These are phyloP conservation scores for Deakozyma indianensis DNA, from an alignment of 805 yeast genomes.

Conservation along the genomic window DNA sequence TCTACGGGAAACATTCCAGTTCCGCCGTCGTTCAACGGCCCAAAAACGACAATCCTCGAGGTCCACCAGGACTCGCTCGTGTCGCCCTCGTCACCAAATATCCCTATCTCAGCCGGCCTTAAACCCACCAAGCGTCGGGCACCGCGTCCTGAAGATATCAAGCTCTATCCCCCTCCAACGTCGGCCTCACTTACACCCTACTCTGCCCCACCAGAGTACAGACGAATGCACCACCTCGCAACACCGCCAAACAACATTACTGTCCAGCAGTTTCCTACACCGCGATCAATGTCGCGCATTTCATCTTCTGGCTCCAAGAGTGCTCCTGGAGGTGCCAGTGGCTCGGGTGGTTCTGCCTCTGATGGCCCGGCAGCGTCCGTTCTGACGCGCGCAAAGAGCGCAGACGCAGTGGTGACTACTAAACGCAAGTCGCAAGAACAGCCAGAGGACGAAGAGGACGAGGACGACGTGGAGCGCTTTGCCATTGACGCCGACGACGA, in stretches of 20 bases:
- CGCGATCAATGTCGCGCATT: neutral
- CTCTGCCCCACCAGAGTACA: neutral
- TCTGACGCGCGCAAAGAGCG: neutral
- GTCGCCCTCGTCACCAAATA: neutral
- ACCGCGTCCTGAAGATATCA: neutral
- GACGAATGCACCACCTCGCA: neutral
- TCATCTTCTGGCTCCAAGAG: neutral
- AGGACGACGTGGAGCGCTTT: neutral
- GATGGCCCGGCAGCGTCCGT: neutral
- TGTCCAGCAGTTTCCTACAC: neutral
- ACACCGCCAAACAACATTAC: neutral
- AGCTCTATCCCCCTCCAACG: neutral
- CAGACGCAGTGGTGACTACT: neutral
- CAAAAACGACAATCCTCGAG: neutral
- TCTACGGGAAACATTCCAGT: neutral
- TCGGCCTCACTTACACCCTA: neutral
- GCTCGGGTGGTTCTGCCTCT: neutral
- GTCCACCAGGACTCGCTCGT: slow-evolving; percentile 1
- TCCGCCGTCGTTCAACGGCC: neutral
- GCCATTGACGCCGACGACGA: slow-evolving; percentile 1
- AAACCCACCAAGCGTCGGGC: neutral
- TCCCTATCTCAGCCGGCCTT: slow-evolving; percentile 1
- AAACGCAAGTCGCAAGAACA: neutral
- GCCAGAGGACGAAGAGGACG: neutral
- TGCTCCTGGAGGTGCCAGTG: too few species aligned